Percentiles rank a stretch among this genome's conserved stretches.
phyloP scores from a whole-genome alignment of 2,329 filamentous ascomycete genomes.

The Botrytis pseudocinerea region DNA sequence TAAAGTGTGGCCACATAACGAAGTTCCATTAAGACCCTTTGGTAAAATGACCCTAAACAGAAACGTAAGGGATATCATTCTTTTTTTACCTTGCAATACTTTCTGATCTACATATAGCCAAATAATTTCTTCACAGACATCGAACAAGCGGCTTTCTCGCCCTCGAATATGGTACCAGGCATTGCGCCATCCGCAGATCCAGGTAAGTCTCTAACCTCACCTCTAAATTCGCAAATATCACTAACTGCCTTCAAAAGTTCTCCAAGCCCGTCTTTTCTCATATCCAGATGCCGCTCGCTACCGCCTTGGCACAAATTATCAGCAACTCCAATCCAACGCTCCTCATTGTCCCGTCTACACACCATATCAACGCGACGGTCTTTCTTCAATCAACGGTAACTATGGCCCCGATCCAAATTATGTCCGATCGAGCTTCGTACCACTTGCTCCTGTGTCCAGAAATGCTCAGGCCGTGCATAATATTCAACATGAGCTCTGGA shows the following conservation, averaged over 20 bases:
- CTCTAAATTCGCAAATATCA: constrained; percentile 28
- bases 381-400: constrained; percentile 44
- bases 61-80: constrained; percentile 46
- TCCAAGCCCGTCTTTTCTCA: constrained; percentile 56
- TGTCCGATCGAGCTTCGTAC: constrained; percentile 24
- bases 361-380: constrained; percentile 45
- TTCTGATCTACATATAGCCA: constrained; percentile 39
- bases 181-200: constrained; percentile 70
- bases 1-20: constrained; percentile 65
- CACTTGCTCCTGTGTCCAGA: background rate
- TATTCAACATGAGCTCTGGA: constrained; percentile 38
- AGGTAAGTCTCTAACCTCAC: constrained; percentile 37
- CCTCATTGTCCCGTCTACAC: constrained; percentile 29
- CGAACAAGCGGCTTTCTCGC: constrained; percentile 71
- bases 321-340: constrained; percentile 42
- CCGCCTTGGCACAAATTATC: constrained; percentile 56
- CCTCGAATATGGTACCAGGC: constrained; percentile 65
- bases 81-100: background rate
- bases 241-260: constrained; percentile 27
- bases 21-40: constrained; percentile 62
- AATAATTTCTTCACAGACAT: constrained; percentile 65
- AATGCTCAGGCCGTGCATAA: constrained; percentile 10
- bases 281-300: constrained; percentile 59
- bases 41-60: constrained; percentile 64
- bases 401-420: constrained; percentile 50